phyloP scores from a whole-genome alignment of 169 alveolate genomes.

The Eimeria necatrix region DNA sequence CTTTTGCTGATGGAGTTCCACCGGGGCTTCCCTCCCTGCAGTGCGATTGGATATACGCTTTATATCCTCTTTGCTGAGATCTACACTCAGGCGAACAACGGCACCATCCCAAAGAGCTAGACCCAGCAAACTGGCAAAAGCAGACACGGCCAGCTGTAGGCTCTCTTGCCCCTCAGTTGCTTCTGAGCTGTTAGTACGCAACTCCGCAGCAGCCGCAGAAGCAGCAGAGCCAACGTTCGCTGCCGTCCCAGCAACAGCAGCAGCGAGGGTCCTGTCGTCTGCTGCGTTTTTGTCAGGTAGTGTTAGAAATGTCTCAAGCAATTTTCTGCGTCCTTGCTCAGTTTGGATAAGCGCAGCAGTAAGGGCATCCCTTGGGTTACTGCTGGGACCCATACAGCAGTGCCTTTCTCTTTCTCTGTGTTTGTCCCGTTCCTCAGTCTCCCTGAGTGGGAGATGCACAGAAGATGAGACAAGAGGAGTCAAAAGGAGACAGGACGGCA shows the following conservation, averaged over 20 bases:
- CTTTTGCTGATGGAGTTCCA: constrained; percentile 51
- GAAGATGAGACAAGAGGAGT: constrained; percentile 57
- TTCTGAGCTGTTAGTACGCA: background rate
- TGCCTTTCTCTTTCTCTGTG: background rate
- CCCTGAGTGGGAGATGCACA: background rate
- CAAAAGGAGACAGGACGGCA: constrained; percentile 48
- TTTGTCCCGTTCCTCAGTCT: background rate
- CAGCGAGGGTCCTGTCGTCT: background rate
- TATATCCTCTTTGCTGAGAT: background rate
- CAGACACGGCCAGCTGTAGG: constrained; percentile 29
- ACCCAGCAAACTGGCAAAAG: constrained; percentile 33
- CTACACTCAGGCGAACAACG: background rate
- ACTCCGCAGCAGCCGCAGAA: background rate
- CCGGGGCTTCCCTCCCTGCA: background rate
- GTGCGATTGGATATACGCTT: background rate
- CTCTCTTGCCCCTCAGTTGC: background rate
- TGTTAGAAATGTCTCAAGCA: constrained; percentile 1
- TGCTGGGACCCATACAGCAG: background rate
- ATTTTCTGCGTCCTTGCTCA: background rate
- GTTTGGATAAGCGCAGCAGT: constrained; percentile 57
- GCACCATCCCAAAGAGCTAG: constrained; percentile 54
- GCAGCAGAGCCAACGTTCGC: background rate
- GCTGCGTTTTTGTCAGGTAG: background rate
- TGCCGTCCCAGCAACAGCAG: background rate
- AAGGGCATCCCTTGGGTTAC: background rate